Percentiles rank a stretch among this genome's conserved stretches.
Conservation (phyloP, 2,329 filamentous ascomycete genomes). For the Xylariaceae sp. region DNA sequence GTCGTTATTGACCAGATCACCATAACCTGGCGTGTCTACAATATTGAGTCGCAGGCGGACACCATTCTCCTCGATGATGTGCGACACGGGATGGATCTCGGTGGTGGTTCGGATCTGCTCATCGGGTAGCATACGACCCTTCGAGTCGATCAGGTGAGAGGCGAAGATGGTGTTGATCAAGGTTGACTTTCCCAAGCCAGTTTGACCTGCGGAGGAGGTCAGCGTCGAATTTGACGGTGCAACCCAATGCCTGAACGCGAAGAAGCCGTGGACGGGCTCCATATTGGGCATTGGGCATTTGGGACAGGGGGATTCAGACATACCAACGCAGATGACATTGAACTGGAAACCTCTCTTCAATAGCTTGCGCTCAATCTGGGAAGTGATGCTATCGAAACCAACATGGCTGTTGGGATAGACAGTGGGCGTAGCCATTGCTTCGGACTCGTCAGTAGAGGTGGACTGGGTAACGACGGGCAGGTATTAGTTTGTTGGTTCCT, state of each 20-base stretch:
- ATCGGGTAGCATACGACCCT: slow-evolving; percentile 87
- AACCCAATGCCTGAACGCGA: neutral
- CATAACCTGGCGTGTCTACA: slow-evolving; percentile 96
- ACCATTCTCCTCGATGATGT: slow-evolving; percentile 99
- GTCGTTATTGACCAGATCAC: slow-evolving; percentile 99
- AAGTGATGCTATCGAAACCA: slow-evolving; percentile 99
- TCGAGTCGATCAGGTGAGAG: slow-evolving; percentile 97
- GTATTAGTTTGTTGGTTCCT: slow-evolving; percentile 32
- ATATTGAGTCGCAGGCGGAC: slow-evolving; percentile 97
- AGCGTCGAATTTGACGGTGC: slow-evolving; percentile 30
- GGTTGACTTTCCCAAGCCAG: slow-evolving; percentile 96
- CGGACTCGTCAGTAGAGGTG: slow-evolving; percentile 26
- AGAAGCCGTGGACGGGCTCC: neutral
- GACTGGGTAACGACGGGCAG: slow-evolving; percentile 29
- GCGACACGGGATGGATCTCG: slow-evolving; percentile 95
- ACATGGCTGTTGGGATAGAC: slow-evolving; percentile 95
- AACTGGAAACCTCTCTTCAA: slow-evolving; percentile 99
- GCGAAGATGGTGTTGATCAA: slow-evolving; percentile 99
- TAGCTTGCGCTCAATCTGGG: slow-evolving; percentile 98
- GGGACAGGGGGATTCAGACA: slow-evolving; percentile 39
- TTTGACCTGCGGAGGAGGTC: slow-evolving; percentile 67
- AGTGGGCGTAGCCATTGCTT: slow-evolving; percentile 63
- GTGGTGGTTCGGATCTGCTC: slow-evolving; percentile 93
- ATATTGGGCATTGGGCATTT: neutral
- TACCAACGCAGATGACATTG: slow-evolving; percentile 99